Conservation (phyloP, 169 alveolate genomes). For the Pseudocohnilembus persalinus region DNA sequence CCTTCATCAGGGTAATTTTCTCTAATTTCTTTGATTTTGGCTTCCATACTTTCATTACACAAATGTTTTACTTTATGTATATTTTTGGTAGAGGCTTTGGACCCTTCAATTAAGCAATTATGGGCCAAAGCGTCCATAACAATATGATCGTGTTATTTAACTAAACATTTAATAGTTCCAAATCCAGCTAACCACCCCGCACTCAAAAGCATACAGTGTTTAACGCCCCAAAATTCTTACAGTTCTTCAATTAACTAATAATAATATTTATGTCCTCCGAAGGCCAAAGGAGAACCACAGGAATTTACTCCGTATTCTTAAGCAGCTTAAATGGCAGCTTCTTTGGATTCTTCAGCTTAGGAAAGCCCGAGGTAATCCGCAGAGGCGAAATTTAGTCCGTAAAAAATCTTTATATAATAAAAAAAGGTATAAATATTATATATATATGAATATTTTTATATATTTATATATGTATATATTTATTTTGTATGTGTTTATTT, state of each 20-base stretch:
- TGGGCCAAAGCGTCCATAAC: slow-evolving; percentile 49
- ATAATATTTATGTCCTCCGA: slow-evolving; percentile 46
- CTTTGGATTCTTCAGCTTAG: slow-evolving; percentile 35
- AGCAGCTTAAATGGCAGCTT: slow-evolving; percentile 49
- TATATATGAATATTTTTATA: too few species aligned
- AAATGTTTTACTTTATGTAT: slow-evolving; percentile 37
- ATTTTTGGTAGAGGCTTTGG: slow-evolving; percentile 46
- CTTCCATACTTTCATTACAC: slow-evolving; percentile 41
- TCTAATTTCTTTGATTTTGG: slow-evolving; percentile 33
- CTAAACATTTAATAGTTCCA: slow-evolving; percentile 41
- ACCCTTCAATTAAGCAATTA: slow-evolving; percentile 48
- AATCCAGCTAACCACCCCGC: slow-evolving; percentile 54
- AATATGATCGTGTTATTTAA: slow-evolving; percentile 42
- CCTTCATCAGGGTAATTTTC: slow-evolving; percentile 40
- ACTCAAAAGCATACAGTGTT: slow-evolving; percentile 31
- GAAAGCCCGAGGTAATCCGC: slow-evolving; percentile 50
- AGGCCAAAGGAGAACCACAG: slow-evolving; percentile 53
- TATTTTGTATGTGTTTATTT: too few species aligned
- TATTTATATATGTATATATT: too few species aligned
- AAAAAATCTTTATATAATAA: too few species aligned
- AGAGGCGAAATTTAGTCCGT: slow-evolving; percentile 45
- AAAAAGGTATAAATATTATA: too few species aligned
- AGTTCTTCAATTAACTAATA: slow-evolving; percentile 40
- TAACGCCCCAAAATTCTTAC: slow-evolving; percentile 43
- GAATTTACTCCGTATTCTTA: slow-evolving; percentile 48